These are phyloP conservation scores for Colletotrichum noveboracense DNA, from an alignment of 2,329 filamentous ascomycete species.

Conservation along the genomic window DNA sequence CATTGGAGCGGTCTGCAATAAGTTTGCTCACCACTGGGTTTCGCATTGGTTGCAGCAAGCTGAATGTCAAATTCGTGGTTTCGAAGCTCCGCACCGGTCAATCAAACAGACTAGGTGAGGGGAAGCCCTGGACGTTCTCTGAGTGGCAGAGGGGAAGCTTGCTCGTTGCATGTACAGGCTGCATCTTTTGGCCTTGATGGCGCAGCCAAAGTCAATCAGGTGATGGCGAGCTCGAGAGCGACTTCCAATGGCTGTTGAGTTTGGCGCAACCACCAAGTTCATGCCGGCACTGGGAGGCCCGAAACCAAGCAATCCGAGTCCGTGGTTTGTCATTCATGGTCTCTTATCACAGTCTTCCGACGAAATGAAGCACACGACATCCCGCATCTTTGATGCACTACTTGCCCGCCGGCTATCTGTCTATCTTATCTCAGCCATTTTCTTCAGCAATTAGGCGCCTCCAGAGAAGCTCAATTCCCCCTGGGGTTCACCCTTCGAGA, in stretches of 20 bases:
- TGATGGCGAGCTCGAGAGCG: background rate
- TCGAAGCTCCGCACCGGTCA: conserved; percentile 14
- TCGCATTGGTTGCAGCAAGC: background rate
- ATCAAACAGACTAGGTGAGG: background rate
- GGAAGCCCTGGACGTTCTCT: background rate
- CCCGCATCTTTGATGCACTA: background rate
- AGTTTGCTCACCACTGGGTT: background rate
- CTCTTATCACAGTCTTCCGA: background rate
- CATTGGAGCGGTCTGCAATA: background rate
- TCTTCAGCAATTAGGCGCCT: background rate
- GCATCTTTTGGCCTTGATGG: background rate
- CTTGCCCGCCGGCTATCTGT: background rate
- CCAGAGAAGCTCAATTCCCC: background rate
- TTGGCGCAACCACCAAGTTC: background rate
- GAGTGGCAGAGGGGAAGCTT: background rate
- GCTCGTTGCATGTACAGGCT: background rate
- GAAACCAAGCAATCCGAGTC: background rate
- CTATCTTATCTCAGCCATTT: background rate
- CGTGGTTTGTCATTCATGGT: background rate
- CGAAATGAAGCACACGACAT: background rate
- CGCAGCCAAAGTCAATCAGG: conserved; percentile 14
- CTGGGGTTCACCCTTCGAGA: conserved; percentile 7
- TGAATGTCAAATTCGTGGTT: background rate
- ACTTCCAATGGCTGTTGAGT: background rate
- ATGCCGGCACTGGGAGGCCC: background rate